Conservation (phyloP, 2,329 filamentous ascomycete genomes). For the Penicillium sp. region DNA sequence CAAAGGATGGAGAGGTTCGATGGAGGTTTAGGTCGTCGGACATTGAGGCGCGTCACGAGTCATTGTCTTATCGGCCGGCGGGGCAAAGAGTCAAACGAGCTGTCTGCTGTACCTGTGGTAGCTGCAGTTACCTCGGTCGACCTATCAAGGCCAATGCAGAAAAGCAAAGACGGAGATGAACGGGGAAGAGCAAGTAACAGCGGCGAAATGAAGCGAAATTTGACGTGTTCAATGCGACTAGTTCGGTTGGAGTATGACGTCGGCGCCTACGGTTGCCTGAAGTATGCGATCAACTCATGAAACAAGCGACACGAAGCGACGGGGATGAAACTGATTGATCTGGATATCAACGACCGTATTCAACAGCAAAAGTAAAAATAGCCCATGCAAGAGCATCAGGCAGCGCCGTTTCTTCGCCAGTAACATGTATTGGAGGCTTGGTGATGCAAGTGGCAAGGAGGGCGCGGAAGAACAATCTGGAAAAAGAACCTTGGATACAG, state of each 20-base stretch:
- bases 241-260: constrained; percentile 11
- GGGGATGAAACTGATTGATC: background rate
- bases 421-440: constrained; percentile 21
- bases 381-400: constrained; percentile 19
- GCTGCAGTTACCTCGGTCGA: constrained; percentile 3
- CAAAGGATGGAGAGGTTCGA: constrained; percentile 4
- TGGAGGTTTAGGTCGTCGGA: constrained; percentile 18
- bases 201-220: constrained; percentile 2
- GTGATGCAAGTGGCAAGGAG: constrained; percentile 28
- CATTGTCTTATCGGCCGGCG: constrained; percentile 30
- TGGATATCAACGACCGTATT: background rate
- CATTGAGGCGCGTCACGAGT: constrained; percentile 26
- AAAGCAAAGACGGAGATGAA: background rate
- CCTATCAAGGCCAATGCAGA: background rate
- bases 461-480: background rate
- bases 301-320: constrained; percentile 3
- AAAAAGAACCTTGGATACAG: no score
- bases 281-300: constrained; percentile 4
- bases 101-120: background rate
- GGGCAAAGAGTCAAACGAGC: constrained; percentile 3
- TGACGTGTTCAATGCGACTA: constrained; percentile 6
- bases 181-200: constrained; percentile 2
- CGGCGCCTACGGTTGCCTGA: constrained; percentile 6
- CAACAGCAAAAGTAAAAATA: constrained; percentile 20
- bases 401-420: constrained; percentile 21